Conservation (phyloP, 768 basidiomycete genomes). For the Asterophora parasitica region DNA sequence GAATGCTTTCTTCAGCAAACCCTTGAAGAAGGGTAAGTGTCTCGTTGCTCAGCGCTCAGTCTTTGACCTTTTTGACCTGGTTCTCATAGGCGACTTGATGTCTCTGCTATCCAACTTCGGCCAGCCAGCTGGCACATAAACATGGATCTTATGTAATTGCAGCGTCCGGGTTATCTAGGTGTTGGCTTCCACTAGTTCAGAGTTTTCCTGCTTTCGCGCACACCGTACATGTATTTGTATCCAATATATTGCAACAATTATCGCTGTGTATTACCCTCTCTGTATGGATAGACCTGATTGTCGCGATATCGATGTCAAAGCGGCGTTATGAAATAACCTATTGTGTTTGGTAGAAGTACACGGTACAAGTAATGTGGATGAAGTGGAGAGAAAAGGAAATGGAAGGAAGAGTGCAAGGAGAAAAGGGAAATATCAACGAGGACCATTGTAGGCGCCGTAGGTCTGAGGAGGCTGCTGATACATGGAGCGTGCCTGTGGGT, state of each 20-base stretch:
- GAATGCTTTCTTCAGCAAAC: conserved; percentile 75
- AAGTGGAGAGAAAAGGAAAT: neutral
- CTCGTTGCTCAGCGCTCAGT: neutral
- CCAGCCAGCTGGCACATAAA: conserved; percentile 14
- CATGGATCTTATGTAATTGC: too few relatives aligned
- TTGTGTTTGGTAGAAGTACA: neutral
- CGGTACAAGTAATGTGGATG: neutral
- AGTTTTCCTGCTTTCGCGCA: conserved; percentile 6
- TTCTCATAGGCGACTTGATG: conserved; percentile 43
- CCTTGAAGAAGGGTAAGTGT: conserved; percentile 51
- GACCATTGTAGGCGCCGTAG: conserved; percentile 11
- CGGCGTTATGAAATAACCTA: too few relatives aligned
- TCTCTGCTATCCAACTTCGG: conserved; percentile 53
- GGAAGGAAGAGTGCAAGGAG: neutral
- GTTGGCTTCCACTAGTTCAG: neutral
- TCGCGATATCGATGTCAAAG: too few relatives aligned
- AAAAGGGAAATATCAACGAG: conserved; percentile 2
- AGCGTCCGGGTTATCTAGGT: neutral
- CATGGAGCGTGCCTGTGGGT: conserved; percentile 11
- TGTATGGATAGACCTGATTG: too few relatives aligned
- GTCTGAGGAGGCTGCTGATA: conserved; percentile 11
- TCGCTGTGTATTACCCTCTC: too few relatives aligned
- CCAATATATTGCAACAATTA: too few relatives aligned
- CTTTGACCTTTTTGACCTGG: neutral
- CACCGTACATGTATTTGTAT: neutral